Evolutionary conservation across 1,139 yeast species (phyloP).

Genomic region (Yamadazyma atmosphaerica): DNA sequence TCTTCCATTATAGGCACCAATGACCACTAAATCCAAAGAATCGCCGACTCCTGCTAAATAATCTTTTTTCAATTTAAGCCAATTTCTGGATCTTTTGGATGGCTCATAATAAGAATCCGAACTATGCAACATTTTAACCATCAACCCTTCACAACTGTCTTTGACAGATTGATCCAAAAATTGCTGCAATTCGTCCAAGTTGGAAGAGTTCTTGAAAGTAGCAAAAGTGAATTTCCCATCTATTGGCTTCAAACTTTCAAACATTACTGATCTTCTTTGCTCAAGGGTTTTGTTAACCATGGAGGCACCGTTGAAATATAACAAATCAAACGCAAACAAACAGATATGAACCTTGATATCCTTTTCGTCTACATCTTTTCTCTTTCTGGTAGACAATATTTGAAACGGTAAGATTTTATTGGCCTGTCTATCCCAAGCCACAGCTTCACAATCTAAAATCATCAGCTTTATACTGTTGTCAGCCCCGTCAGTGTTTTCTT

Average conservation of each 20-base stretch:
- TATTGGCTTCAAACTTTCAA: slow-evolving; percentile 55
- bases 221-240: slow-evolving; percentile 86
- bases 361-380: slow-evolving; percentile 86
- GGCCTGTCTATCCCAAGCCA: slow-evolving; percentile 89
- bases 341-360: slow-evolving; percentile 91
- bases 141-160: slow-evolving; percentile 92
- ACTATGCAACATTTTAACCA: slow-evolving; percentile 90
- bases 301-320: slow-evolving; percentile 71
- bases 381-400: slow-evolving; percentile 84
- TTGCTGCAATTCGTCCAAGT: slow-evolving; percentile 76
- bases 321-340: slow-evolving; percentile 84
- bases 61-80: slow-evolving; percentile 95
- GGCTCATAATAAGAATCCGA: slow-evolving; percentile 87
- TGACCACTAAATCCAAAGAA: slow-evolving; percentile 86
- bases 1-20: slow-evolving; percentile 91
- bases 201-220: slow-evolving; percentile 67
- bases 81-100: slow-evolving; percentile 88
- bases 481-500: slow-evolving; percentile 28
- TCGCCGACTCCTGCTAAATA: slow-evolving; percentile 94
- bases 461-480: slow-evolving; percentile 45
- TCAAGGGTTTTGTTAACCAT: slow-evolving; percentile 65
- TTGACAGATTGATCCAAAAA: slow-evolving; percentile 88
- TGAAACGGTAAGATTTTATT: slow-evolving; percentile 89
- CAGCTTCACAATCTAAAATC: slow-evolving; percentile 95
- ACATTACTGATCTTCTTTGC: slow-evolving; percentile 67